phyloP scores from a whole-genome alignment of 2,329 filamentous ascomycete genomes.

The Nothophoma quercina region DNA sequence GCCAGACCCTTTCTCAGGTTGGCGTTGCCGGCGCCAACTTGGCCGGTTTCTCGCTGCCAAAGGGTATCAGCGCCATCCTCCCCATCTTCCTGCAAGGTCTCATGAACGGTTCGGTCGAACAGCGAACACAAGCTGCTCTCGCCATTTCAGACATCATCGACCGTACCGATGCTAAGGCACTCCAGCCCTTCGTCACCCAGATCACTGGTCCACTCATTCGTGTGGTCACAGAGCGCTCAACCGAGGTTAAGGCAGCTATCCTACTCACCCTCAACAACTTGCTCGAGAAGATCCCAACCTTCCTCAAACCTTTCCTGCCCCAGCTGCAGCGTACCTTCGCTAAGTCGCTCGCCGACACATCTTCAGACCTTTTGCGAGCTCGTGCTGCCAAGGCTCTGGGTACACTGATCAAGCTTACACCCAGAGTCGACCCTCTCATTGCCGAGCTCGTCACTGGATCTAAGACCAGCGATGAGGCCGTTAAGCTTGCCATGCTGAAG shows the following conservation, averaged over 20 bases:
- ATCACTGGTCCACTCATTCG: slow-evolving; percentile 97
- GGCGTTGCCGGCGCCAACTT: slow-evolving; percentile 86
- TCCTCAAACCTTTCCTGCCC: slow-evolving; percentile 94
- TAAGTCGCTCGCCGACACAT: slow-evolving; percentile 90
- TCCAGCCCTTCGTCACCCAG: slow-evolving; percentile 95
- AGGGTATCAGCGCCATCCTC: slow-evolving; percentile 94
- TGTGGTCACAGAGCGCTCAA: slow-evolving; percentile 94
- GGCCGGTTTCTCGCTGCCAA: slow-evolving; percentile 87
- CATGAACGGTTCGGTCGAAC: slow-evolving; percentile 94
- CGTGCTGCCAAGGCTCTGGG: slow-evolving; percentile 93
- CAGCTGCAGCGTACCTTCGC: slow-evolving; percentile 97
- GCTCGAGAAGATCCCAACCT: slow-evolving; percentile 93
- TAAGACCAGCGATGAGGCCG: slow-evolving; percentile 85
- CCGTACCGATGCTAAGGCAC: slow-evolving; percentile 82
- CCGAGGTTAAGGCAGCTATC: slow-evolving; percentile 95
- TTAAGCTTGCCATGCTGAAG: slow-evolving; percentile 95
- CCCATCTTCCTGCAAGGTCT: slow-evolving; percentile 97
- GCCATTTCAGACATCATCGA: slow-evolving; percentile 97
- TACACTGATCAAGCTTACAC: slow-evolving; percentile 93
- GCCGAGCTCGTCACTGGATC: slow-evolving; percentile 92
- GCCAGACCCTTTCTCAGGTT: slow-evolving; percentile 85
- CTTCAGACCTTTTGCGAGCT: slow-evolving; percentile 85
- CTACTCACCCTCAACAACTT: slow-evolving; percentile 93
- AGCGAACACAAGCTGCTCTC: slow-evolving; percentile 88
- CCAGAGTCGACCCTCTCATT: slow-evolving; percentile 93